Base-by-base conservation (phyloP, 2,329 filamentous ascomycete genomes). In the Mycosphaerelloides madeirae region DNA sequence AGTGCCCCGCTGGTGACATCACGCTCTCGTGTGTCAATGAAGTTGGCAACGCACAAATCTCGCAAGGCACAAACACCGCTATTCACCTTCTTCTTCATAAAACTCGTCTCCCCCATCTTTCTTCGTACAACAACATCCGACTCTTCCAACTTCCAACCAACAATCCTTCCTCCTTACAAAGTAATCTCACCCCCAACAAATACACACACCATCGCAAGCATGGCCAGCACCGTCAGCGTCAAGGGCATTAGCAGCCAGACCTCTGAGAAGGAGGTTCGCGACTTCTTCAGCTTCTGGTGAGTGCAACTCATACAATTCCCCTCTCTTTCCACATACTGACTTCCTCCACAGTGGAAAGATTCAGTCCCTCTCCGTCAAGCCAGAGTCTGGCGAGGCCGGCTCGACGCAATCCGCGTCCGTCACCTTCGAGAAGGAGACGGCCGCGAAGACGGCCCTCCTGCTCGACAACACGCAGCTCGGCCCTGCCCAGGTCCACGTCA, bases 231-330 rank as follows among this genome's bases (percentile, higher is more conserved):
- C 39, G 87, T 96, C 54, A 74, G 90, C 72, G 90, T 97, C 62
- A 85, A 86, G 72, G 90, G 93, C 74, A 95, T 98, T 71, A 82
- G 86, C 57, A 66, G 75, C 36, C 72, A 83, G 66, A 96, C 91
- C 45, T 81, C 79, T 57, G 89, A 98, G 70, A 84, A 90, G 72
- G 89, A 97, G 71, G 83, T 98, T 60, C 82, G 81, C 64, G 90
- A 95, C 65, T 98, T 98, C 78, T 98, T 98, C 77, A 93, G 85
- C 75, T 97, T 97, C 70, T 83, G 80, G 87, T 91, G 77, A 66
- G 80, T 62, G 22, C 6, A 25, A 5, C 22, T 9, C 22, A 25
- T 25, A 25, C 9, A 6, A 8, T 47, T 18, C 25, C 8, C 11
- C 12, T 8, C 29, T 15, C 14, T 7, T 15, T 4, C 7, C 25